Conservation (phyloP, 352 stramenopile genomes). For the Phytophthora hibernalis region DNA sequence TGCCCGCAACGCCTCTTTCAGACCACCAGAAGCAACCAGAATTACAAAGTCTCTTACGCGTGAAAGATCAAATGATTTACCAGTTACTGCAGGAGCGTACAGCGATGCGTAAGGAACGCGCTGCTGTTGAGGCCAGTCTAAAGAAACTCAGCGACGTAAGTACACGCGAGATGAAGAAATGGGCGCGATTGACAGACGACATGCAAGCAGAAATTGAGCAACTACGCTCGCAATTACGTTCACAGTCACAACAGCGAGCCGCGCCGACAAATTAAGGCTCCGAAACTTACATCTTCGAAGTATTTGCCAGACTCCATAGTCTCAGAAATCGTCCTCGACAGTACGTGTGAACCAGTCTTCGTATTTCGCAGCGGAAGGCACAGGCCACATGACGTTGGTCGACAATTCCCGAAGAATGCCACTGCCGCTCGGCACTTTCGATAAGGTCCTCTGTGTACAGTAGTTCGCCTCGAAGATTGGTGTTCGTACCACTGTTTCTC, state of each 20-base stretch:
- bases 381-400: too few relatives aligned
- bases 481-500: too few relatives aligned
- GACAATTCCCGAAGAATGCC: too few relatives aligned
- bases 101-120: conserved; percentile 57
- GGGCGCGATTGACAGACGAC: conserved; percentile 78
- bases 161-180: conserved; percentile 85
- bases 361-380: too few relatives aligned
- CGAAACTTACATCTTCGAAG: too few relatives aligned
- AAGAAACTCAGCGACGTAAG: conserved; percentile 75
- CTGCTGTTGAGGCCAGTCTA: conserved; percentile 57
- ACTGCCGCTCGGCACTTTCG: too few relatives aligned
- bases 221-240: conserved; percentile 42
- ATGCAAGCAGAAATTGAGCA: conserved; percentile 85
- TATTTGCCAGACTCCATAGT: too few relatives aligned
- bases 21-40: conserved; percentile 30
- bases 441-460: too few relatives aligned
- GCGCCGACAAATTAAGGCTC: too few relatives aligned
- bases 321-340: too few relatives aligned
- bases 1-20: background rate
- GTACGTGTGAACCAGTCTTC: too few relatives aligned
- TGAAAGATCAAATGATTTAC: conserved; percentile 90
- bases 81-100: conserved; percentile 75
- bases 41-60: conserved; percentile 49
- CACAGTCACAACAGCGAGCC: conserved; percentile 10
- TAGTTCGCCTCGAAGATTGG: too few relatives aligned